A percentile compares a stretch with the other conserved stretches of the same genome.
Evolutionary conservation across 345 rosid genomes (phyloP).

Genomic region (Euphorbia pulcherrima): DNA sequence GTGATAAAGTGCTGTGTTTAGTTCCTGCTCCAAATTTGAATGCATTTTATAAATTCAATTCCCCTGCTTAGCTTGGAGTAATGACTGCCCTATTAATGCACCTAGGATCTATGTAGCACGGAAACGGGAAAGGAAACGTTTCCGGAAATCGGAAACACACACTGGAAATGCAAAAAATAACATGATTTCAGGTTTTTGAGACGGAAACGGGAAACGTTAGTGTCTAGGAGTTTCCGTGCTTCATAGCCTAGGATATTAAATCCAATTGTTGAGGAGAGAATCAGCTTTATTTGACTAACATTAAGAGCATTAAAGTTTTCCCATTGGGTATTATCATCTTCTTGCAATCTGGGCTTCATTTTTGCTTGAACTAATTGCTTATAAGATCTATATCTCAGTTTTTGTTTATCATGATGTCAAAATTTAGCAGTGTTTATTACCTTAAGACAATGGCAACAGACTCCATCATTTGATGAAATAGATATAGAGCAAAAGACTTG

Average conservation of each 20-base stretch:
- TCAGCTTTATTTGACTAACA: neutral
- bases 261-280: neutral
- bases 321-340: neutral
- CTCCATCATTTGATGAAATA: neutral
- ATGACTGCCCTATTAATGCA: neutral
- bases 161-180: too few species aligned
- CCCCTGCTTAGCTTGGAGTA: neutral
- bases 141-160: too few species aligned
- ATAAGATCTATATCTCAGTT: too few species aligned
- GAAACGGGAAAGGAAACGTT: too few species aligned
- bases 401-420: neutral
- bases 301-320: neutral
- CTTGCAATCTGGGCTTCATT: neutral
- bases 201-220: too few species aligned
- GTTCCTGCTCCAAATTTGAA: neutral
- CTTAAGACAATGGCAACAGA: neutral
- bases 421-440: neutral
- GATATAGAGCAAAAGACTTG: neutral
- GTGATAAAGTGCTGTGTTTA: neutral
- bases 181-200: too few species aligned
- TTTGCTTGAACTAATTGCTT: neutral
- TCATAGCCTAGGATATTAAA: too few species aligned
- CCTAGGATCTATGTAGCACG: too few species aligned
- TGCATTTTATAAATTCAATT: too few species aligned
- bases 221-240: too few species aligned